Evolutionary conservation across 768 basidiomycete genomes (phyloP), one percentile per base, ranked within the genome.

Genomic region (Podaxis mareebaensis): DNA sequence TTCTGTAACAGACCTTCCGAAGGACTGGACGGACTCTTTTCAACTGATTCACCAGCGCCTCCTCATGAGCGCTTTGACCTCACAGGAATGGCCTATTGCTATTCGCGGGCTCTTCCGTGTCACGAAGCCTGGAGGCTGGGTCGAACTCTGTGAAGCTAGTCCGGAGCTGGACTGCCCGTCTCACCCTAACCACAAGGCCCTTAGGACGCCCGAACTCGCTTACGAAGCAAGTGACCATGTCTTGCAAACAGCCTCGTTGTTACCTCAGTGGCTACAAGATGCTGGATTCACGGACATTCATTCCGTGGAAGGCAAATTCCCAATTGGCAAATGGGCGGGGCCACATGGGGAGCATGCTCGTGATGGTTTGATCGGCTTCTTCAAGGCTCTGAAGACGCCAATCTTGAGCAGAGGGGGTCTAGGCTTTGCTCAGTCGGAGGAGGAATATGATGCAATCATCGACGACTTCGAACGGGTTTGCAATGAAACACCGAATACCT

Each of bases 401-500:
- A 59, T 66, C 13, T 39, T 66, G 15, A 62, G n/a, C 17, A 53
- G 40, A 38, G 61, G 57, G 10, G 65, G 65, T 22, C 53, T 63
- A 13, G 61, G 61, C 3, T 49, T 66, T 48, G 57, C 54, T 11
- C 28, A 38, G 26, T 58, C 61, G 10, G 61, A 65, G 38, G 49
- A 58, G 49, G 65, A 65, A 38, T 66, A 59, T 24, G 65, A 63
- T 15, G 51, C 22, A 2, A 60, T 66, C 7, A 33, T 63, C 6
- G 28, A 63, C n/a, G 65, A 62, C 13, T 48, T 66, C 12, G 65
- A 66, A 26, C 59, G 49, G 28, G 67, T 68, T 51, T 67, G 65
- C 53, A 63, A 69, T 46, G 64, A 68, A 39, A 69, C 61, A n/a
- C 68, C 69, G 0, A 67, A 66, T 4, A 63, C 58, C 1, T 61